Evolutionary conservation across 2,329 filamentous ascomycete genomes (phyloP).

Genomic region (Aspergillus arachidicola): DNA sequence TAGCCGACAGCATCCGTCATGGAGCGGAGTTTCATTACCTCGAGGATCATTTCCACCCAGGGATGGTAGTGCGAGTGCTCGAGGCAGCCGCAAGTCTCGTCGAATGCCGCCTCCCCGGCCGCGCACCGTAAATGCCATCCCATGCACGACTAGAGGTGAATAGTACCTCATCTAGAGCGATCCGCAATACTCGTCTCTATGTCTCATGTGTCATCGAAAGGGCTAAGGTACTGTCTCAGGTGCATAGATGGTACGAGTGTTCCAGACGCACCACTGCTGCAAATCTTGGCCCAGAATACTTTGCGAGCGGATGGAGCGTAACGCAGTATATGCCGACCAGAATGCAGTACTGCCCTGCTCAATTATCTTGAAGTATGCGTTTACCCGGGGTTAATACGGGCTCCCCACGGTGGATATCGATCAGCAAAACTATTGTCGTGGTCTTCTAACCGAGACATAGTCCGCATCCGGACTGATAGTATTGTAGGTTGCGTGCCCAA

Average conservation of each 20-base stretch:
- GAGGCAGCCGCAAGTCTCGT: slow-evolving; percentile 10
- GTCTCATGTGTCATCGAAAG: slow-evolving; percentile 22
- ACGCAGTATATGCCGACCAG: background rate
- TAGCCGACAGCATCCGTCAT: slow-evolving; percentile 1
- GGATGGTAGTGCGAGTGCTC: slow-evolving; percentile 5
- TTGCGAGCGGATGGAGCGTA: slow-evolving; percentile 20
- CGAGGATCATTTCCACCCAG: slow-evolving; percentile 9
- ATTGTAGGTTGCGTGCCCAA: too few relatives aligned
- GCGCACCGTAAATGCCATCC: slow-evolving; percentile 31
- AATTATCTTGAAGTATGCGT: background rate
- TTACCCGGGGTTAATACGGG: background rate
- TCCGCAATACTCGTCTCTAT: slow-evolving; percentile 37
- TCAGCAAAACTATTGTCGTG: background rate
- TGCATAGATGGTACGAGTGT: slow-evolving; percentile 7
- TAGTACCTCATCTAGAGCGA: slow-evolving; percentile 38
- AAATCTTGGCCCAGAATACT: slow-evolving; percentile 19
- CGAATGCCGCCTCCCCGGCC: slow-evolving; percentile 12
- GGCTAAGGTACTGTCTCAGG: slow-evolving; percentile 5
- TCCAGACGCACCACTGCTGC: slow-evolving; percentile 9
- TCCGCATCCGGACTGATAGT: background rate
- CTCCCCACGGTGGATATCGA: background rate
- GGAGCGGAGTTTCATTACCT: background rate
- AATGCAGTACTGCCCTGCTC: background rate
- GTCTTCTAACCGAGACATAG: background rate
- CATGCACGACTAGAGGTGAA: slow-evolving; percentile 37